phyloP scores from a whole-genome alignment of 2,329 filamentous ascomycete genomes.

The Thelonectria olida region DNA sequence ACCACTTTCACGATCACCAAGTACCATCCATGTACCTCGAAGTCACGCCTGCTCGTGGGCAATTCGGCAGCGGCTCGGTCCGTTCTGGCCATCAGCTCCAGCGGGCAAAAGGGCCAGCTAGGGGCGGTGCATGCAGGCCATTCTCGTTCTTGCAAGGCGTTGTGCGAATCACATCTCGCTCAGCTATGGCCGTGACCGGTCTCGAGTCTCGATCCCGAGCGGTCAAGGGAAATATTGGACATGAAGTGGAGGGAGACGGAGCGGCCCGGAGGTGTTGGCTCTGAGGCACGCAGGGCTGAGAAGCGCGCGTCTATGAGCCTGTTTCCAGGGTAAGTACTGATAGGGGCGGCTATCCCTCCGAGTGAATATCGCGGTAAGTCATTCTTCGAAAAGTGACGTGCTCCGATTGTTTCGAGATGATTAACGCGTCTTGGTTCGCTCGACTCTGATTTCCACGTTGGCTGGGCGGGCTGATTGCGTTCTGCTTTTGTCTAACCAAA shows the following conservation, averaged over 20 bases:
- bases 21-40: constrained; percentile 12
- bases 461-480: background rate
- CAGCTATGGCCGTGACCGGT: background rate
- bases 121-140: constrained; percentile 14
- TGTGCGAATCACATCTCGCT: constrained; percentile 1
- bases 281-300: background rate
- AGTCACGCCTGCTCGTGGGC: background rate
- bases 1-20: background rate
- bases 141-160: constrained; percentile 8
- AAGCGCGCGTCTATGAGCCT: constrained; percentile 1
- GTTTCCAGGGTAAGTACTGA: background rate
- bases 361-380: background rate
- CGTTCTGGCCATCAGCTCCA: constrained; percentile 1
- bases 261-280: background rate
- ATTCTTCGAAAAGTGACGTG: background rate
- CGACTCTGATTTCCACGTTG: background rate
- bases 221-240: constrained; percentile 10
- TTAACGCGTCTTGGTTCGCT: background rate
- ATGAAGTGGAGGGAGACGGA: constrained; percentile 18
- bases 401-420: background rate
- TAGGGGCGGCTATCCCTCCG: background rate
- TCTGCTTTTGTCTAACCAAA: too few relatives aligned
- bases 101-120: constrained; percentile 1
- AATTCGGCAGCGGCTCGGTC: constrained; percentile 7
- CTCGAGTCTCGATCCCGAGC: constrained; percentile 6